Percentiles rank a stretch among this genome's conserved stretches.
These are phyloP conservation scores for Candida rishiriensis DNA, from an alignment of 805 yeast species.

Conservation along the genomic window DNA sequence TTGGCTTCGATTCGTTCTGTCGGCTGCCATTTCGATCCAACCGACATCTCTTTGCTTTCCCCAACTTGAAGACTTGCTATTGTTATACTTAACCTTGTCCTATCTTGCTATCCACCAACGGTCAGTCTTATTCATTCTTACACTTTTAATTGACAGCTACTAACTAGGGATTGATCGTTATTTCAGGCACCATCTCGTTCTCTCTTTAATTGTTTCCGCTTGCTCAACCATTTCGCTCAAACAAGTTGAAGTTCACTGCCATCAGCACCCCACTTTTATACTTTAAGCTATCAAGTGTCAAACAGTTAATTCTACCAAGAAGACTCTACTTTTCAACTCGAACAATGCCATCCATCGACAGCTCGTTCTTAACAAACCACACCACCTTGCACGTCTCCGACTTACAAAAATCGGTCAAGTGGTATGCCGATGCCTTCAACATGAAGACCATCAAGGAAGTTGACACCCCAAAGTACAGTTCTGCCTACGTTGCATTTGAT, in stretches of 20 bases:
- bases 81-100: too few relatives aligned
- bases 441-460: constrained; percentile 54
- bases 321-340: background rate
- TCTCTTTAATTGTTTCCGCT: background rate
- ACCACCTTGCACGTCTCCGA: constrained; percentile 80
- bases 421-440: constrained; percentile 73
- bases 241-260: background rate
- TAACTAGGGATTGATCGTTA: too few relatives aligned
- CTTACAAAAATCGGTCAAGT: constrained; percentile 65
- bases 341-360: constrained; percentile 22
- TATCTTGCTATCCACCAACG: too few relatives aligned
- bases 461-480: constrained; percentile 54
- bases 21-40: too few relatives aligned
- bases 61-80: too few relatives aligned
- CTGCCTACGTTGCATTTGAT: constrained; percentile 65
- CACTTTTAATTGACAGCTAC: too few relatives aligned
- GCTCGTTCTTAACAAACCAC: constrained; percentile 50
- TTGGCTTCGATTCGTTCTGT: too few relatives aligned
- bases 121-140: too few relatives aligned
- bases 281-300: background rate
- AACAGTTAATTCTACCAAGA: constrained; percentile 1
- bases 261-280: background rate
- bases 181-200: background rate
- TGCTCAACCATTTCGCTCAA: background rate
- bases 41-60: too few relatives aligned